Evolutionary conservation across 768 basidiomycete genomes (phyloP).

Genomic region (Botryobasidium botryosum): DNA sequence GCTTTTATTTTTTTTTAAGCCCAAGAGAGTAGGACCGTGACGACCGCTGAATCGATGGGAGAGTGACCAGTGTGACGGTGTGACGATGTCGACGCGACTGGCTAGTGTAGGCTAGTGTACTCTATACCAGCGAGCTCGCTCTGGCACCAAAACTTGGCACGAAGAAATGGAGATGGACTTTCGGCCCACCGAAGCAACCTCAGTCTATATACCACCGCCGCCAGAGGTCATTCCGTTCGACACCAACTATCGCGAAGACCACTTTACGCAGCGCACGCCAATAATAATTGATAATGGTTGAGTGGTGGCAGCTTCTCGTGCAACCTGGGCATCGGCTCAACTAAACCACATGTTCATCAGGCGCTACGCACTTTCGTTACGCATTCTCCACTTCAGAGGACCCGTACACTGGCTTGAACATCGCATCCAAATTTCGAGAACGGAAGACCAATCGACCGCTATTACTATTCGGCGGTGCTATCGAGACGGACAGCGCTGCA

Average conservation of each 20-base stretch:
- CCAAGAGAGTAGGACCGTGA: too few species aligned
- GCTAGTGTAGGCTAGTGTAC: too few species aligned
- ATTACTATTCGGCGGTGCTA: conserved; percentile 75
- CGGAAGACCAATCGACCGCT: conserved; percentile 65
- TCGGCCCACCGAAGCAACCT: too few species aligned
- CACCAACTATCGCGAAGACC: background rate
- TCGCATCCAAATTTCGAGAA: conserved; percentile 79
- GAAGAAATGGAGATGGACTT: too few species aligned
- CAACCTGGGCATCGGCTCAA: background rate
- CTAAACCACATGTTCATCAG: conserved; percentile 11
- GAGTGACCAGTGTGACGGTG: too few species aligned
- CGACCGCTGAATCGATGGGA: too few species aligned
- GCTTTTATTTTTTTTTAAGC: too few species aligned
- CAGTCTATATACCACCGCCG: too few species aligned
- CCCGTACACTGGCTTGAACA: conserved; percentile 50
- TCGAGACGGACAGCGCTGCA: conserved; percentile 74
- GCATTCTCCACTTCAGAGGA: conserved; percentile 50
- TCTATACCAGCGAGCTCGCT: too few species aligned
- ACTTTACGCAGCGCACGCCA: conserved; percentile 25
- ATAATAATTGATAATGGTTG: conserved; percentile 72
- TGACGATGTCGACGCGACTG: too few species aligned
- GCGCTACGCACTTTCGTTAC: conserved; percentile 65
- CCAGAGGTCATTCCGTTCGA: too few species aligned
- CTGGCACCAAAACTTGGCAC: too few species aligned
- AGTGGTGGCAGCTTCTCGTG: conserved; percentile 10